Conservation (phyloP, 2,329 filamentous ascomycete genomes). For the Diaporthe sp. region DNA sequence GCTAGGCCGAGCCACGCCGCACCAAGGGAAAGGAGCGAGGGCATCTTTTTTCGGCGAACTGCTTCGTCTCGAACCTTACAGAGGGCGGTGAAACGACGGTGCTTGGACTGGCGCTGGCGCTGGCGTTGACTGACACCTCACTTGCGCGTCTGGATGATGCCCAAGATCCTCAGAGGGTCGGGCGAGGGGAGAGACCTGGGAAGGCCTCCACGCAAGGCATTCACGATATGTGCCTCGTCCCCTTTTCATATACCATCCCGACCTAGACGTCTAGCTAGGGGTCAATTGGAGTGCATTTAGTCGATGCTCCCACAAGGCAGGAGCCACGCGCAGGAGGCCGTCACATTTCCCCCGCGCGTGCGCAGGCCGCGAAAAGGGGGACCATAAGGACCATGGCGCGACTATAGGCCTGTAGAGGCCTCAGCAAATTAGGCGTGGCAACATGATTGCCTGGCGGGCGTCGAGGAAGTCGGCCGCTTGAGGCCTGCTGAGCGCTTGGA, state of each 20-base stretch:
- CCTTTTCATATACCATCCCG: constrained; percentile 9
- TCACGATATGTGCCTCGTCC: background rate
- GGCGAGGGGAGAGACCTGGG: background rate
- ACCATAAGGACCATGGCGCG: background rate
- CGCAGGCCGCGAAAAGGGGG: constrained; percentile 24
- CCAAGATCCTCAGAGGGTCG: background rate
- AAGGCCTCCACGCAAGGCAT: background rate
- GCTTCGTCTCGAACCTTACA: background rate
- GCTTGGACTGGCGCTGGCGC: background rate
- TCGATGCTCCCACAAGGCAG: background rate
- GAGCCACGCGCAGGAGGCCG: constrained; percentile 24
- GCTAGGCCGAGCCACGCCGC: constrained; percentile 28
- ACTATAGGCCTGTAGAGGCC: constrained; percentile 2
- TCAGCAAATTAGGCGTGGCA: background rate
- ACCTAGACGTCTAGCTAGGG: background rate
- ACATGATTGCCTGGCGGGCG: constrained; percentile 29
- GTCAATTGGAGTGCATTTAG: background rate
- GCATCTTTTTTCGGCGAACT: constrained; percentile 15
- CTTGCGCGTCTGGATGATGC: constrained; percentile 18
- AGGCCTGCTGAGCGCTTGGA: constrained; percentile 16
- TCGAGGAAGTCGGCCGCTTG: background rate
- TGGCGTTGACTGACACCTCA: constrained; percentile 3
- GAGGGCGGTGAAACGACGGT: constrained; percentile 17
- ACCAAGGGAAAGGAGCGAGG: background rate
- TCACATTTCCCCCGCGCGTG: constrained; percentile 29